phyloP scores from a whole-genome alignment of 164 flowering plant species.

The Liquidambar formosana region DNA sequence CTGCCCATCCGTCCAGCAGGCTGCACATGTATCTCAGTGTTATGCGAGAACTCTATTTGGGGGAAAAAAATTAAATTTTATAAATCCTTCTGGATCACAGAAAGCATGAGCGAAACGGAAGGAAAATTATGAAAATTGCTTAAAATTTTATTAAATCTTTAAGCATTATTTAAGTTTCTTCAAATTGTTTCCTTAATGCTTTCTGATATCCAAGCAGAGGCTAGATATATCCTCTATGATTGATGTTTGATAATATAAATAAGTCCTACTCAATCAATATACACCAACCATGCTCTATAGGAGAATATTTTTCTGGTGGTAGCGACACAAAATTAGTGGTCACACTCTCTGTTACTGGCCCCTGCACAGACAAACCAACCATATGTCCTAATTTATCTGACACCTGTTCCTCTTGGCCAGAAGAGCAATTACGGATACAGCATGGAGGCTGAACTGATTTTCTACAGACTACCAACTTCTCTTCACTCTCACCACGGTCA shows the following conservation, averaged over 20 bases:
- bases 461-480: constrained; percentile 12
- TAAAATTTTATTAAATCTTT: no score
- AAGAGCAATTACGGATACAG: constrained; percentile 13
- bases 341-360: constrained; percentile 16
- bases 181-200: no score
- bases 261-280: neutral
- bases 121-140: no score
- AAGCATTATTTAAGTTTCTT: no score
- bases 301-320: constrained; percentile 68
- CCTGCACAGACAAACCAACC: constrained; percentile 24
- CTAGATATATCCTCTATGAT: no score
- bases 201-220: no score
- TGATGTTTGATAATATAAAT: neutral
- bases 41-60: neutral
- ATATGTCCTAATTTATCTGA: constrained; percentile 13
- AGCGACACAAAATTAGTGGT: constrained; percentile 41
- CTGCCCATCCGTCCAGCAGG: constrained; percentile 81
- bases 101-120: no score
- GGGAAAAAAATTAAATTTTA: no score
- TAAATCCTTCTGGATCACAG: no score
- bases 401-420: constrained; percentile 19
- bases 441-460: constrained; percentile 18
- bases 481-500: constrained; percentile 18
- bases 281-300: constrained; percentile 79
- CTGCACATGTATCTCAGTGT: constrained; percentile 39